These are phyloP conservation scores for Paspalum notatum DNA, from an alignment of 176 grass and related monocot species.

Conservation along the genomic window DNA sequence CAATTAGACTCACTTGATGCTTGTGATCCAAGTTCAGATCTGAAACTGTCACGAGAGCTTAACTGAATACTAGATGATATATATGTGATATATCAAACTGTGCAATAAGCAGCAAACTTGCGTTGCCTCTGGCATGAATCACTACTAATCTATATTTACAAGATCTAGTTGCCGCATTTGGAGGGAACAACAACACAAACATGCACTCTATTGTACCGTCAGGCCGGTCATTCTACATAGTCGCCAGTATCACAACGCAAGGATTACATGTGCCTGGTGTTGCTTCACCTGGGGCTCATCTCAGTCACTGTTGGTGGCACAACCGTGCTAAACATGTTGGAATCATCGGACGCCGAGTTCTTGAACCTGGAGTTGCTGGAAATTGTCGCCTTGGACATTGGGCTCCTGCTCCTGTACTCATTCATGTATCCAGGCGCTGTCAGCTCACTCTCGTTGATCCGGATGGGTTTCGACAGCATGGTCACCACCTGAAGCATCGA, in stretches of 20 bases:
- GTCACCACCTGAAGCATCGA: constrained; percentile 77
- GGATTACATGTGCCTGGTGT: constrained; percentile 5
- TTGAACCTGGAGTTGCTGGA: constrained; percentile 52
- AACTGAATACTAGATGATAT: constrained; percentile 1
- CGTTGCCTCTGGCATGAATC: constrained; percentile 38
- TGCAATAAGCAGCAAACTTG: constrained; percentile 36
- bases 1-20: background rate
- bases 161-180: constrained; percentile 40
- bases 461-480: constrained; percentile 72
- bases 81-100: background rate
- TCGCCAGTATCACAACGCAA: background rate
- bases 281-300: constrained; percentile 59
- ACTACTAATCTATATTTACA: constrained; percentile 45
- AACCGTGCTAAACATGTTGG: constrained; percentile 52
- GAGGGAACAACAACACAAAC: background rate
- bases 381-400: constrained; percentile 33
- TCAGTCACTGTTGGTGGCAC: constrained; percentile 44
- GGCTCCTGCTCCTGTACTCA: constrained; percentile 39
- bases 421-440: constrained; percentile 70
- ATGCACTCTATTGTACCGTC: constrained; percentile 17
- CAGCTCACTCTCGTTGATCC: constrained; percentile 81
- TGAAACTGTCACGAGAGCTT: constrained; percentile 16
- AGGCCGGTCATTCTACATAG: background rate
- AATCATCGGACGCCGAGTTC: constrained; percentile 23
- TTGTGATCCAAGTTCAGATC: constrained; percentile 21